Evolutionary conservation across 495 filamentous ascomycete genomes (phyloP).

Genomic region (Bryoglossum gracile): DNA sequence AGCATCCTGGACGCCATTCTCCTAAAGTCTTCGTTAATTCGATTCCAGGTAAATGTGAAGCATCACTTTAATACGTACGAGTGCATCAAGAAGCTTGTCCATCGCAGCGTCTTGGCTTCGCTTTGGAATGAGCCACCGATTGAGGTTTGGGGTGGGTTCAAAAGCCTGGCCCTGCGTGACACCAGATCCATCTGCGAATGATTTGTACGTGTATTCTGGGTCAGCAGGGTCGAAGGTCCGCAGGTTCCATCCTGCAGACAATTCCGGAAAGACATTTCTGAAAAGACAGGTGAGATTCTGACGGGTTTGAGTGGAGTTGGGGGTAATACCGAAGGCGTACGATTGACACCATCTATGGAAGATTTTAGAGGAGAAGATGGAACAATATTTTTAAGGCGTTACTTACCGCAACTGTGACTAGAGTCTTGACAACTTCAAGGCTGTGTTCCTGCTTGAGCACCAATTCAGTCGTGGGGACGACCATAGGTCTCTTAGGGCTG

Average conservation of each 20-base stretch:
- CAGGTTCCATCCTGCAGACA: background rate
- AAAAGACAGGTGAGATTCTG: background rate
- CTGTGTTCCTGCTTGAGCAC: conserved; percentile 15
- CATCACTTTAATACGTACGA: conserved; percentile 18
- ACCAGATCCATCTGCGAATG: conserved; percentile 8
- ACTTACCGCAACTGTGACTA: conserved; percentile 17
- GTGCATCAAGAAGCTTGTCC: conserved; percentile 22
- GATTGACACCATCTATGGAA: conserved; percentile 10
- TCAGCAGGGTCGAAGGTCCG: conserved; percentile 17
- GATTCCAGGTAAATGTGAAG: background rate
- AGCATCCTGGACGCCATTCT: conserved; percentile 20
- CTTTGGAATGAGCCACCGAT: conserved; percentile 15
- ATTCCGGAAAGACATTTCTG: conserved; percentile 13
- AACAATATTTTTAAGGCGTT: background rate
- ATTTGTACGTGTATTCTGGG: conserved; percentile 11
- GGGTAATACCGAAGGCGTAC: conserved; percentile 5
- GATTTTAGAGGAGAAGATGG: background rate
- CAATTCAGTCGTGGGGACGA: background rate
- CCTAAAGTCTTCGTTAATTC: conserved; percentile 7
- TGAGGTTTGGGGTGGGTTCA: background rate
- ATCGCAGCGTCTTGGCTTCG: conserved; percentile 2
- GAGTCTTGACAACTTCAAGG: conserved; percentile 11
- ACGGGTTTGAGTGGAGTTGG: background rate
- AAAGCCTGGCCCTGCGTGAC: background rate
- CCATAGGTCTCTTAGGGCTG: background rate